Percentiles rank a stretch among this genome's conserved stretches.
Evolutionary conservation across 768 basidiomycete genomes (phyloP).

Genomic region (Butyriboletus loyo): DNA sequence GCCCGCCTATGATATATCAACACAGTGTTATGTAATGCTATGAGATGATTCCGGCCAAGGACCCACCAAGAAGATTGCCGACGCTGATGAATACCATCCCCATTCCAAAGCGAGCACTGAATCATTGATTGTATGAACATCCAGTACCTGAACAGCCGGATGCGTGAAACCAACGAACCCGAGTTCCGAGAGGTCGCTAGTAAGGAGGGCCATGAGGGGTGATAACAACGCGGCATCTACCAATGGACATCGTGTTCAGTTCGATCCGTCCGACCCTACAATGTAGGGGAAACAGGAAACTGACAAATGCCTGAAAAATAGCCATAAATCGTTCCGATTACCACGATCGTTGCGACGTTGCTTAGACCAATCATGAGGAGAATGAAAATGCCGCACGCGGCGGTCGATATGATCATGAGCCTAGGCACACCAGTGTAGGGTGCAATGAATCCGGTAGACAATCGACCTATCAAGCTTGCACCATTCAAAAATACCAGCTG

Average conservation of each 20-base stretch:
- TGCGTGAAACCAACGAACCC: constrained; percentile 31
- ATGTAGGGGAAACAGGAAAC: constrained; percentile 4
- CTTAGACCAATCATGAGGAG: constrained; percentile 44
- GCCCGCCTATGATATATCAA: constrained; percentile 46
- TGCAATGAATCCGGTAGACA: constrained; percentile 44
- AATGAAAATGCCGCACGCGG: constrained; percentile 34
- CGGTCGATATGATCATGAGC: constrained; percentile 36
- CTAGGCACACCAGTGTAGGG: constrained; percentile 43
- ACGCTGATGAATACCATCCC: constrained; percentile 5
- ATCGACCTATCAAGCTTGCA: constrained; percentile 48
- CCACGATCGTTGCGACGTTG: constrained; percentile 33
- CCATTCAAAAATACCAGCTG: constrained; percentile 55
- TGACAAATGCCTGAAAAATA: constrained; percentile 45
- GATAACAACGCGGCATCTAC: constrained; percentile 38
- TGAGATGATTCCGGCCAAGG: background rate
- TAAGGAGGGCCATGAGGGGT: constrained; percentile 43
- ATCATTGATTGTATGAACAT: background rate
- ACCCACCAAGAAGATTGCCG: constrained; percentile 22
- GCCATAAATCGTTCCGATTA: constrained; percentile 43
- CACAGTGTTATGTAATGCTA: background rate
- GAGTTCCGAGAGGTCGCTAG: constrained; percentile 47
- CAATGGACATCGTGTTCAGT: background rate
- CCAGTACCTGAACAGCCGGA: background rate
- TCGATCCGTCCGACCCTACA: background rate
- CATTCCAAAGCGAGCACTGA: constrained; percentile 30